Base-by-base conservation (phyloP, 1,284 basidiomycete genomes). In the Irpex sp. region DNA sequence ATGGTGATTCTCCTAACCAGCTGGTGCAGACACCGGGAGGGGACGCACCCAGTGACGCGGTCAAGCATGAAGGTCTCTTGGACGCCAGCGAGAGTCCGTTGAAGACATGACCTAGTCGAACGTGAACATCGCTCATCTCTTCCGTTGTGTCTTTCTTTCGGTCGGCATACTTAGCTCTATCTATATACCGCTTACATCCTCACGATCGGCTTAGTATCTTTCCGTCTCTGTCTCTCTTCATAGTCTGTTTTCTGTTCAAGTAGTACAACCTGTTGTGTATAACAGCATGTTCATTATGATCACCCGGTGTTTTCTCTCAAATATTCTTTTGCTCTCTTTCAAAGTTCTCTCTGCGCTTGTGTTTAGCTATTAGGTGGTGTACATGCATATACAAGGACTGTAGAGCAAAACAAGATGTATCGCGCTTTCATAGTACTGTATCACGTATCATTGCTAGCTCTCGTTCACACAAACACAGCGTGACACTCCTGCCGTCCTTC, bases 381-480 rank as follows among this genome's bases (percentile, higher is more conserved):
- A 36, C 26, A 57, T 47, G 40, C 40, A 47, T 47, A 47, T n/a
- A 13, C 40, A 36, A n/a, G 56, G 38, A 37, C 56, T 40, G 38
- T 57, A 57, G 56, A 57, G 56, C 38, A 47, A 34, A 34, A 21
- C 38, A 17, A 57, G 38, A 11, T 57, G 31, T 36, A 59, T 60
- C 48, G 58, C 40, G 40, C n/a, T 60, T 49, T 72, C 63, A 83
- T 56, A 76, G 63, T 47, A 47, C 40, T 57, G 87, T 72, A 51
- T 78, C 77, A 52, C 75, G 79, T 62, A 95, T 75, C 60, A 95
- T 74, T 5, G 93, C 82, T 49, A 96, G 70, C 71, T 90, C 85
- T 34, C 81, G 83, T 75, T 97, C 95, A 63, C 91, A 92, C 58
- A 98, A 76, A 63, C 89, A 93, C 1, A 92, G 73, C 2, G 96